phyloP scores from a whole-genome alignment of 441 rosid species.

The Erodium chrysanthum region DNA sequence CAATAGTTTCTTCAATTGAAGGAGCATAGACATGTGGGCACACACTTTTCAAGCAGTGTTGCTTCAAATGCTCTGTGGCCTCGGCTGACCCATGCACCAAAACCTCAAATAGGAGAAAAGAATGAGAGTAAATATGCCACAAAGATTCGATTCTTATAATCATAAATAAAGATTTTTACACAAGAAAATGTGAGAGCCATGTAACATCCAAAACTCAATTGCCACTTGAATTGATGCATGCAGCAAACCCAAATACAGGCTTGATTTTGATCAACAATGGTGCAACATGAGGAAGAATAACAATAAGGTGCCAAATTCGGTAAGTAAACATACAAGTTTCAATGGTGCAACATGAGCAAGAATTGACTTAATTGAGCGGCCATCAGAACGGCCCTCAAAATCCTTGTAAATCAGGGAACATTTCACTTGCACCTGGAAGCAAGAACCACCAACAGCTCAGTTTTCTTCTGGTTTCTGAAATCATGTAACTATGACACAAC shows the following conservation, averaged over 20 bases:
- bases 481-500: background rate
- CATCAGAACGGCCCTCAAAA: slow-evolving; percentile 91
- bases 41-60: slow-evolving; percentile 73
- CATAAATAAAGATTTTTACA: background rate
- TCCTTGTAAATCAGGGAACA: slow-evolving; percentile 74
- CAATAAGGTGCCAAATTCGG: background rate
- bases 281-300: too few relatives aligned
- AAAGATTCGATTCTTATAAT: background rate
- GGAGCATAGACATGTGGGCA: slow-evolving; percentile 92
- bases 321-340: slow-evolving; percentile 53
- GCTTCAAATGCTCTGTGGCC: slow-evolving; percentile 94
- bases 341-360: slow-evolving; percentile 87
- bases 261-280: too few relatives aligned
- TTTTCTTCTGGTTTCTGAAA: background rate
- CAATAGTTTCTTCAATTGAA: slow-evolving; percentile 74
- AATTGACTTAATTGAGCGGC: slow-evolving; percentile 84
- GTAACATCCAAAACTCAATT: too few relatives aligned
- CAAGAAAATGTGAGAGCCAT: background rate
- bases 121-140: slow-evolving; percentile 2
- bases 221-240: too few relatives aligned
- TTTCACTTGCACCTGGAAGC: slow-evolving; percentile 71
- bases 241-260: too few relatives aligned
- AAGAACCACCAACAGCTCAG: background rate
- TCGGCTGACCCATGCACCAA: slow-evolving; percentile 95
- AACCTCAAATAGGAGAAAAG: slow-evolving; percentile 44